A percentile compares a stretch with the other conserved stretches of the same genome.
Conservation (phyloP, 805 yeast species). For the Candida golubevii region DNA sequence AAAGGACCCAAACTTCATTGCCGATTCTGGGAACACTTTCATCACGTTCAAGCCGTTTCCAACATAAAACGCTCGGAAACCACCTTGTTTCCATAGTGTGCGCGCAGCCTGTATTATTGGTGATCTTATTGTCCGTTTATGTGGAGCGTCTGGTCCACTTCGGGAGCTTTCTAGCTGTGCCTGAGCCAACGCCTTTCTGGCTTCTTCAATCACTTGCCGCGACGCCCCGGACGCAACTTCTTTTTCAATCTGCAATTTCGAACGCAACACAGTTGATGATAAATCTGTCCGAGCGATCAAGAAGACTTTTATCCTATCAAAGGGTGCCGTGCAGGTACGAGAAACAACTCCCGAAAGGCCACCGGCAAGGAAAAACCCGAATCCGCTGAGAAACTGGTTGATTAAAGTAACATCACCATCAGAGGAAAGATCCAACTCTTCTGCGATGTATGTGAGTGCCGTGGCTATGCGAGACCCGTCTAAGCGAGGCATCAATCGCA, state of each 20-base stretch:
- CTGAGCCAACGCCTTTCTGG: constrained; percentile 25
- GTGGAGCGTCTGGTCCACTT: constrained; percentile 39
- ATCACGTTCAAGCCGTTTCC: constrained; percentile 93
- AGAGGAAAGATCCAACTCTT: constrained; percentile 73
- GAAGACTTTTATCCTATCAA: constrained; percentile 91
- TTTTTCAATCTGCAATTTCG: constrained; percentile 42
- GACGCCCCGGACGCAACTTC: constrained; percentile 35
- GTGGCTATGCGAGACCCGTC: constrained; percentile 75
- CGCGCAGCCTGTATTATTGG: constrained; percentile 78
- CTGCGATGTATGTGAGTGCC: constrained; percentile 76
- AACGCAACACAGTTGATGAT: constrained; percentile 62
- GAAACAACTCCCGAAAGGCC: constrained; percentile 95
- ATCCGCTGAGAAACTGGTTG: constrained; percentile 72
- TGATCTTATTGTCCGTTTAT: constrained; percentile 51
- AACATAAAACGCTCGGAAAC: constrained; percentile 81
- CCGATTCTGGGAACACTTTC: constrained; percentile 94
- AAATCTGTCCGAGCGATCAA: constrained; percentile 86
- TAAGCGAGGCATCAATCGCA: constrained; percentile 76
- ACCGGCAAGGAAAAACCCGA: constrained; percentile 91
- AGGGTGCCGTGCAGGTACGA: constrained; percentile 95
- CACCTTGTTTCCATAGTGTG: constrained; percentile 83
- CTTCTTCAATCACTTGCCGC: constrained; percentile 32
- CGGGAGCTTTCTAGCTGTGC: constrained; percentile 24
- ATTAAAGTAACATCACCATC: constrained; percentile 91
- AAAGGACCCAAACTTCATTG: constrained; percentile 94